phyloP scores from a whole-genome alignment of 2,329 filamentous ascomycete species.

The Epichloe sylvatica region DNA sequence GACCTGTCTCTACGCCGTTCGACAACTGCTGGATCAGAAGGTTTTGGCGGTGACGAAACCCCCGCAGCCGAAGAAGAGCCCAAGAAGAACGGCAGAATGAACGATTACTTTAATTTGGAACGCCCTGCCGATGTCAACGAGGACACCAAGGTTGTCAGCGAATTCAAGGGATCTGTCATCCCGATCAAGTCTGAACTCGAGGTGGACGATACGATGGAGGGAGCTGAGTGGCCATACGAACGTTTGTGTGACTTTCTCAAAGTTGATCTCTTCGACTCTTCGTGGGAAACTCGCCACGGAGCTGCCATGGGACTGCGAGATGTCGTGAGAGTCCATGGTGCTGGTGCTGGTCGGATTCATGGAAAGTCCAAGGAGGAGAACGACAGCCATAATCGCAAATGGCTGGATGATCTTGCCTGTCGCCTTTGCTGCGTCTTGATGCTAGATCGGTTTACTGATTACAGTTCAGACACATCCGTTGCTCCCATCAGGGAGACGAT shows the following conservation, averaged over 20 bases:
- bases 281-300: constrained; percentile 92
- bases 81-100: constrained; percentile 49
- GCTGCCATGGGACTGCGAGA: constrained; percentile 91
- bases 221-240: constrained; percentile 86
- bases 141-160: constrained; percentile 80
- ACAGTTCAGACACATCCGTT: constrained; percentile 92
- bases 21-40: constrained; percentile 47
- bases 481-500: constrained; percentile 92
- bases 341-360: constrained; percentile 64
- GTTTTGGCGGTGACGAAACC: constrained; percentile 47
- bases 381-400: constrained; percentile 62
- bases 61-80: constrained; percentile 37
- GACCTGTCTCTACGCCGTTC: constrained; percentile 61
- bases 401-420: constrained; percentile 91
- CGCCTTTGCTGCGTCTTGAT: constrained; percentile 91
- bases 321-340: constrained; percentile 80
- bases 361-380: constrained; percentile 63
- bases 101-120: constrained; percentile 86
- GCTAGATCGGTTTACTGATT: constrained; percentile 94
- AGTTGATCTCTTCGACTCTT: constrained; percentile 81
- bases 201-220: constrained; percentile 60
- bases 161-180: constrained; percentile 76
- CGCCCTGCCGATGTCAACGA: constrained; percentile 67
- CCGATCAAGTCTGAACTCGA: constrained; percentile 80
- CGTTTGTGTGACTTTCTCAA: constrained; percentile 87